Evolutionary conservation across 2,329 filamentous ascomycete species (phyloP), one percentile per base, ranked within the genome.

Genomic region (Colletotrichum falcatum): DNA sequence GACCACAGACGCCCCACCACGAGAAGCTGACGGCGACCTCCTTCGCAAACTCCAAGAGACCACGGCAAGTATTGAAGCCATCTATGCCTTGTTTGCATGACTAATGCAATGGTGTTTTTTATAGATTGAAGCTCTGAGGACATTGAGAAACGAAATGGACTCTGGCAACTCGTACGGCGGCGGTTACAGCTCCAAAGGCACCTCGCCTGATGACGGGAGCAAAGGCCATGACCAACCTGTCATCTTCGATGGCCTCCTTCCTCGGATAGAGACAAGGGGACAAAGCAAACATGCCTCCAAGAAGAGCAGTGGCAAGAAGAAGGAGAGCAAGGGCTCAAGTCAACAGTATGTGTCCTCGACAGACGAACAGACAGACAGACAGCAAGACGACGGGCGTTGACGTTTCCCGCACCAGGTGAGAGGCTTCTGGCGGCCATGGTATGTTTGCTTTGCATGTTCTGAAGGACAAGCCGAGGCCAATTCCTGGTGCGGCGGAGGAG

Each of bases 241-340:
- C 37, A 65, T 76, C 12, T 70, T 75, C 58, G 74, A 75, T n/a
- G 74, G 72, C 26, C 65, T 76, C 18, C 63, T 75, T 12, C 74
- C 74, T 30, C 73, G 74, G 30, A 75, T 76, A 69, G 74, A 76
- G 60, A 75, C 74, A 3, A 66, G 74, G 39, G 74, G 74, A 5
- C 74, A 76, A 59, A 73, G 74, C 67, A 72, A 73, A n/a, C 48
- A 59, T 39, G 53, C 70, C 11, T 65, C 66, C 18, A 66, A 62
- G 30, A 73, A 71, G 56, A 60, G 59, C 39, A 63, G 70, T 44
- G 46, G 66, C 55, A 72, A 65, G 60, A 71, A 67, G 51, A 67
- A 65, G 23, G 56, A 67, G 23, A 46, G 53, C 54, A 70, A 64
- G 18, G 56, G 54, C 55, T 71, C 68, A 12, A 48, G 62, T 26